Evolutionary conservation across 176 grass and related monocot genomes (phyloP), one percentile per base, ranked within the genome.

Genomic region (Zea mays): DNA sequence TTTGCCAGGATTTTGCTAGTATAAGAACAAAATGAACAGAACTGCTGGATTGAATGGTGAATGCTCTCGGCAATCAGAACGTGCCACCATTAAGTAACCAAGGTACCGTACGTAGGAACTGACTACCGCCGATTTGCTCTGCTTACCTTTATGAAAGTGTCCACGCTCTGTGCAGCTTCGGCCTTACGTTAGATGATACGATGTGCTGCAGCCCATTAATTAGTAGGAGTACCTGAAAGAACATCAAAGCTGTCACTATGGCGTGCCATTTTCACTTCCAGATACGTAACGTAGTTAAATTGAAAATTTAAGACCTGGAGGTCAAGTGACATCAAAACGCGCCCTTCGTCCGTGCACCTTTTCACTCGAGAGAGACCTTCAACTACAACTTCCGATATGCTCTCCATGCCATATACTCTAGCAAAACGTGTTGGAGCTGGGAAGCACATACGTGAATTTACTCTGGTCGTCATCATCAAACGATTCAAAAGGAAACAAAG

Each of bases 351-450:
- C 8, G 88, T 93, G 85, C 96, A 99, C 86, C 85, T 86, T 79
- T 93, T 99, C 71, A 99, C 88, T 83, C 96, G 89, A 19, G 96
- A 96, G 59, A 99, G 85, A 47, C 96, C 96, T 93, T 99, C 96
- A 69, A 96, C 87, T 78, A 99, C 75, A 66, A 85, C 85, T 87
- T 99, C 96, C 10, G 88, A 86, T 5, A 93, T 67, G 81, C 87
- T 87, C 73, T 99, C 92, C 79, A 93, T 78, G 79, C 96, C 96
- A 62, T 96, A 93, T 96, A 93, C 60, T 93, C 81, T 68, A 99
- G 72, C 74, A 99, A 81, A 46, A 93, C 68, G 77, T 96, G 75
- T 87, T 99, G 96, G 69, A 96, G 85, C 96, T 99, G 88, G 51
- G 61, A 80, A 78, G 61, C 51, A 84, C 27, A 27, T 27, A 27